Evolutionary conservation across 768 basidiomycete genomes (phyloP), one percentile per base, ranked within the genome.

Genomic region (Suillus alpinus): DNA sequence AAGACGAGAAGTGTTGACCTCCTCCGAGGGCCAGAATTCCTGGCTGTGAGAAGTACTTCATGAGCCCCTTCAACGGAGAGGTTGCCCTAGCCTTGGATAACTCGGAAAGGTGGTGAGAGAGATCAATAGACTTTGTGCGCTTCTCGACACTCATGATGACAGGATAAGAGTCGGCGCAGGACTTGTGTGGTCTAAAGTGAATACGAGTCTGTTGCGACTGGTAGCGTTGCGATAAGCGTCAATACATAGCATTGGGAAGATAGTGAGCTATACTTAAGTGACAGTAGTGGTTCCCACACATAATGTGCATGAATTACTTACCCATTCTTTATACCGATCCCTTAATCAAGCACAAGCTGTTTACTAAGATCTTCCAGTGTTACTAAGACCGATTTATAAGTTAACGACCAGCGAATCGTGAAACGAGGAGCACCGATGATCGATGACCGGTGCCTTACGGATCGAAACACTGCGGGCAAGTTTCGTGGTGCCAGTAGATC

Each of bases 31-130:
- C 75, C 56, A 91, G 81, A 8, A 86, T 62, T 10, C 83, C 85
- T 18, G 83, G 82, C 43, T 75, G 76, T 2, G 74, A 75, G 61
- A 80, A 76, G 71, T 88, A 89, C 71, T 84, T 84, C 67, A 84
- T 81, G 32, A 91, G 71, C 44, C 80, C 81, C 71, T 93, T 93
- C 59, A 93, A 75, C 0, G 89, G 86, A 43, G 84, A 87, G 2
- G 74, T 62, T 32, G 66, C 55, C 47, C 89, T 77, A 32, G 80
- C 77, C 58, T 76, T 78, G 3, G 87, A 72, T 20, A 86, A 40
- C 3, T 73, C 68, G n/a, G 86, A 89, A 32, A 92, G 73, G 69
- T 92, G 91, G 68, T 91, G 87, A 23, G 84, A 86, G 49, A 91
- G 76, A 73, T 92, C 88, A 59, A 88, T 75, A 1, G 87, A 80